Evolutionary conservation across 2,329 filamentous ascomycete genomes (phyloP), one percentile per base, ranked within the genome.

Genomic region (Paracoccidioides lutzii): DNA sequence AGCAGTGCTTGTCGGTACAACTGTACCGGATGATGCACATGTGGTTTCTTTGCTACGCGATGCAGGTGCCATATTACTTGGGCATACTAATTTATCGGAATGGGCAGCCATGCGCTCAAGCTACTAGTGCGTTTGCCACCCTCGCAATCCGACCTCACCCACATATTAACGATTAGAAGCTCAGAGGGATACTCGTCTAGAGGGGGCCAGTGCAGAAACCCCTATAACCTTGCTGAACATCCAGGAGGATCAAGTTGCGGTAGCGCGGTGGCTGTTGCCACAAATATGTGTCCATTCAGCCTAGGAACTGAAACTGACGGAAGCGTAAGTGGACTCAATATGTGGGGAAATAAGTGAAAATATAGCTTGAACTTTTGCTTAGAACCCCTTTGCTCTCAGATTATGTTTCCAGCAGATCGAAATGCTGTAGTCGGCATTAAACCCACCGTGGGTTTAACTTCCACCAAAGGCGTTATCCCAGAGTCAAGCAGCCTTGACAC

Each of bases 291-390:
- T 30, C 72, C 81, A 0, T 84, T 88, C 64, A 75, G 83, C 0
- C 66, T 90, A 0, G 87, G 87, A 1, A 90, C 85, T 0, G 87
- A 90, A 70, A 89, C 85, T 0, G 85, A 89, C 64, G 85, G 80
- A 4, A 83, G 79, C 69, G 76, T 75, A 76, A 60, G 63, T 64
- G 14, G 8, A 8, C 0, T 44, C 5, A 28, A 32, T 10, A 14
- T 14, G 10, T 9, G 4, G 15, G 15, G 49, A 22, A 44, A 22
- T 8, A 32, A 41, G 12, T 5, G 42, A 22, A 22, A 5, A 45
- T 33, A 2, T 6, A 15, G 38, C 9, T 37, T 6, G 15, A 48
- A 40, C 22, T 38, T 35, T 4, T 53, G 22, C 43, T 22, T 45
- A n/a, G 2, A 30, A 8, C 2, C 46, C 15, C 28, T 49, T 40